phyloP scores from a whole-genome alignment of 2,329 filamentous ascomycete species.

The Aspergillus sp. region DNA sequence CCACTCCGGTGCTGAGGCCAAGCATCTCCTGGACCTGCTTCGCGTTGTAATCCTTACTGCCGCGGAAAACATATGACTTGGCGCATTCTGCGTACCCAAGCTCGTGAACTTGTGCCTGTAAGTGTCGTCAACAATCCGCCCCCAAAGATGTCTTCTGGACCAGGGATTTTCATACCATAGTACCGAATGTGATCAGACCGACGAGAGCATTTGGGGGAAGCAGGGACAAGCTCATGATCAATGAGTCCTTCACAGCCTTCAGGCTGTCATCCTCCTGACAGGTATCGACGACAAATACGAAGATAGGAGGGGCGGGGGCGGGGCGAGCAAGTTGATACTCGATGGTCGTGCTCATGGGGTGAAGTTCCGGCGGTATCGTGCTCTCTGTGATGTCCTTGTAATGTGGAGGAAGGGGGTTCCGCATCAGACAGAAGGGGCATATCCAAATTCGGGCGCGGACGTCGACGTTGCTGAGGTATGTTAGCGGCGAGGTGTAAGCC shows the following conservation, averaged over 20 bases:
- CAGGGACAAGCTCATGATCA: conserved; percentile 65
- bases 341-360: conserved; percentile 64
- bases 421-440: conserved; percentile 67
- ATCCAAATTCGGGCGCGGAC: conserved; percentile 68
- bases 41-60: conserved; percentile 95
- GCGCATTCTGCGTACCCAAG: conserved; percentile 97
- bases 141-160: not conserved
- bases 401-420: conserved; percentile 64
- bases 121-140: conserved; percentile 14
- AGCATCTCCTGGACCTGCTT: conserved; percentile 99
- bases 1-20: conserved; percentile 64
- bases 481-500: conserved; percentile 24
- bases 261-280: conserved; percentile 68
- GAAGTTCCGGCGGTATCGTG: conserved; percentile 65
- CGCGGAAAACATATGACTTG: conserved; percentile 97
- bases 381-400: conserved; percentile 70
- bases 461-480: conserved; percentile 57
- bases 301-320: conserved; percentile 65
- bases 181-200: conserved; percentile 71
- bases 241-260: conserved; percentile 65
- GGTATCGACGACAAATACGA: conserved; percentile 68
- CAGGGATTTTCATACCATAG: conserved; percentile 65
- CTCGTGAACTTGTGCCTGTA: conserved; percentile 88
- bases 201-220: conserved; percentile 64
- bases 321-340: conserved; percentile 65